Evolutionary conservation across 2,329 filamentous ascomycete genomes (phyloP).

Genomic region (Elsinoe fawcettii): DNA sequence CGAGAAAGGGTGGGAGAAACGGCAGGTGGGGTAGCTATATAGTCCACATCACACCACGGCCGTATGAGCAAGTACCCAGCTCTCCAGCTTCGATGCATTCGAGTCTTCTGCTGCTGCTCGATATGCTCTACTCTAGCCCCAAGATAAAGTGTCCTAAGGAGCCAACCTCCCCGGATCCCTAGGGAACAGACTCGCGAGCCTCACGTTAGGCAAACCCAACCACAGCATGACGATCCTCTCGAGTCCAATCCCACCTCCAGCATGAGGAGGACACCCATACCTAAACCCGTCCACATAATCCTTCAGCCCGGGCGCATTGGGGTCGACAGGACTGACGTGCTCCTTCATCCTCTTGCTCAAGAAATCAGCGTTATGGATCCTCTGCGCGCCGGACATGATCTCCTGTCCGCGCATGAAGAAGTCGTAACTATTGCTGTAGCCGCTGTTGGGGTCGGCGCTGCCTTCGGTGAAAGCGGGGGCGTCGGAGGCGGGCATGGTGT

Average conservation of each 20-base stretch:
- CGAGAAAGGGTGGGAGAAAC: constrained; percentile 18
- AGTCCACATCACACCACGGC: not conserved
- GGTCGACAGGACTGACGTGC: constrained; percentile 51
- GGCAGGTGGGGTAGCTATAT: not conserved
- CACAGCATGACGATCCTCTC: constrained; percentile 62
- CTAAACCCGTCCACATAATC: constrained; percentile 58
- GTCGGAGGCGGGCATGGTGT: constrained; percentile 70
- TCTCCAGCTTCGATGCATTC: no score
- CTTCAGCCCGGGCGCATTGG: constrained; percentile 50
- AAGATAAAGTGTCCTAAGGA: constrained; percentile 29
- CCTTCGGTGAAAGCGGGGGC: constrained; percentile 42
- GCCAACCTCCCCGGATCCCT: constrained; percentile 52
- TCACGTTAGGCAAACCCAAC: constrained; percentile 56
- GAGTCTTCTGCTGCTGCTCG: no score
- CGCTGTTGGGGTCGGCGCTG: constrained; percentile 40
- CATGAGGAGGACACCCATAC: constrained; percentile 57
- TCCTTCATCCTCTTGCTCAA: constrained; percentile 51
- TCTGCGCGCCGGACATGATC: constrained; percentile 60
- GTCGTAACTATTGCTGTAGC: constrained; percentile 57
- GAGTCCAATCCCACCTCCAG: constrained; percentile 56
- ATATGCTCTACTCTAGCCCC: no score
- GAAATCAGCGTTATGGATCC: constrained; percentile 55
- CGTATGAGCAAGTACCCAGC: not conserved
- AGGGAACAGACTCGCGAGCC: constrained; percentile 56
- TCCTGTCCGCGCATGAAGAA: constrained; percentile 66